Conservation (phyloP, 495 filamentous ascomycete genomes). For the Staphylotrichum tortipilum region DNA sequence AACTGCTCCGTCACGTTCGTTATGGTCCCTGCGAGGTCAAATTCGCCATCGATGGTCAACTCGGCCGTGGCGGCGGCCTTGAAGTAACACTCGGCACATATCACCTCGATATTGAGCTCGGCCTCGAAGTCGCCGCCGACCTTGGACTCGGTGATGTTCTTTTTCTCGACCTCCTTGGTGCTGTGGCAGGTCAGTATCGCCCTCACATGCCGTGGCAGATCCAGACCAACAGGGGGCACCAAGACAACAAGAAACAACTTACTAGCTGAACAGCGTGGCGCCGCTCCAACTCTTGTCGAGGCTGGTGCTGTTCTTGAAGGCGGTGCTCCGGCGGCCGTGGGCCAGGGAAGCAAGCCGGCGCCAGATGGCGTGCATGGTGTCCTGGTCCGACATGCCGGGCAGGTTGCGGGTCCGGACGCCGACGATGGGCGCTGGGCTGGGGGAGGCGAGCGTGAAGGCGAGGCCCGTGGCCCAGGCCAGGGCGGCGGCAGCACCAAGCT, state of each 20-base stretch:
- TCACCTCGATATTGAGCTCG: constrained; percentile 27
- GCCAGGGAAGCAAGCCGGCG: background rate
- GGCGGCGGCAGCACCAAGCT: background rate
- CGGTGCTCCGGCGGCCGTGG: background rate
- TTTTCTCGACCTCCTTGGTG: background rate
- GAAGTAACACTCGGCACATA: constrained; percentile 43
- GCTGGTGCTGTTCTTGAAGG: background rate
- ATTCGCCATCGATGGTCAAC: constrained; percentile 32
- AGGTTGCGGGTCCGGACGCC: background rate
- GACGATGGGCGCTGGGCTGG: background rate
- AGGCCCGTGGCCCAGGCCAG: constrained; percentile 5
- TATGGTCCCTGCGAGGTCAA: constrained; percentile 23
- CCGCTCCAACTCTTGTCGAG: constrained; percentile 1
- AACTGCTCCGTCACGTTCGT: constrained; percentile 25
- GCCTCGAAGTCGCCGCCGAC: background rate
- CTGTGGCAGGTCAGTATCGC: background rate
- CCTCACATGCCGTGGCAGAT: too few species aligned
- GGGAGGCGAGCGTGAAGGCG: background rate
- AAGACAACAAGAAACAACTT: background rate
- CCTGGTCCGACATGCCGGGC: background rate
- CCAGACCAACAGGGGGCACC: too few species aligned
- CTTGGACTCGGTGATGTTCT: background rate
- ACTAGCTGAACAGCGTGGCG: background rate
- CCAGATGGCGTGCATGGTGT: background rate
- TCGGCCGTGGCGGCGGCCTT: constrained; percentile 36